Conservation (phyloP, 164 flowering plant species). For the Tinospora cordifolia region DNA sequence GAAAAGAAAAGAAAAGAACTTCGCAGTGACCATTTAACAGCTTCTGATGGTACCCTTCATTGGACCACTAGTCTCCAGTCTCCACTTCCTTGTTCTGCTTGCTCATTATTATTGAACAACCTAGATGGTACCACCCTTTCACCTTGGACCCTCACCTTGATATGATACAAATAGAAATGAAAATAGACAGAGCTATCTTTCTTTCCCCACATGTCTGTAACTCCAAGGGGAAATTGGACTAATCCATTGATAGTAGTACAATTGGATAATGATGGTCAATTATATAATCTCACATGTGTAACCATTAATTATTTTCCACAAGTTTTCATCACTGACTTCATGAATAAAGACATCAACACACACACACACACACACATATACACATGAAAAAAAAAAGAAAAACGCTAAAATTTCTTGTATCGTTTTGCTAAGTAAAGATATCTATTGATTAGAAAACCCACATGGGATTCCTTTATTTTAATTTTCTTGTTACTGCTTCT, state of each 20-base stretch:
- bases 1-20: neutral
- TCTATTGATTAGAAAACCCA: conserved; percentile 1
- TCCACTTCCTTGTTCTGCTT: neutral
- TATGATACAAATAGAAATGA: neutral
- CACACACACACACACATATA: no score
- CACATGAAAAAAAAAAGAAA: neutral
- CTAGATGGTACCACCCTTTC: neutral
- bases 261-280: neutral
- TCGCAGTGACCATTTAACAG: neutral
- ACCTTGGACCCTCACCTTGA: neutral
- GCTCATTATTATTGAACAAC: neutral
- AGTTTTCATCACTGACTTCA: neutral
- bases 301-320: neutral
- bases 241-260: neutral
- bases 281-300: no score
- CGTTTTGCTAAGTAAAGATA: neutral
- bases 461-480: conserved; percentile 1
- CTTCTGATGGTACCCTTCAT: conserved; percentile 1
- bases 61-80: neutral
- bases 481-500: neutral
- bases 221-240: neutral
- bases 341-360: neutral
- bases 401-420: neutral
- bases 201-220: neutral
- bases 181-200: neutral